Base-by-base conservation (phyloP, 441 rosid species). In the Viola pubescens region DNA sequence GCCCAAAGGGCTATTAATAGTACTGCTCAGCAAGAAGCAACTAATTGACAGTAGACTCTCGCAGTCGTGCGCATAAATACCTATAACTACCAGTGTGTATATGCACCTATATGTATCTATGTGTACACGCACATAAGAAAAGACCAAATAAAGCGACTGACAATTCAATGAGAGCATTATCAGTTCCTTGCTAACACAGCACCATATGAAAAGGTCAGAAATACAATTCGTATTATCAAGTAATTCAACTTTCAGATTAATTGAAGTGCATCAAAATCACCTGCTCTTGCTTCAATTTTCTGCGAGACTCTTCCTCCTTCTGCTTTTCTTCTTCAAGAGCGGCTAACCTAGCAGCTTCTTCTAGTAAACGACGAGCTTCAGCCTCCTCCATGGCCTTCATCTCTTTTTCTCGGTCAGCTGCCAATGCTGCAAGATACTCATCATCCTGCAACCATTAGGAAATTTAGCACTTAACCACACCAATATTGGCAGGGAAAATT, bases 391-490 rank as follows among this genome's bases (percentile, higher is more conserved):
- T 63, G 52, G 92, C 89, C 74, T 79, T 82, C 75, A 86, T 58
- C 74, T 91, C 96, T 69, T 87, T 90, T 69, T 94, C 97, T 73
- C 84, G 76, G 76, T 94, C 99, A 70, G 97, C 99, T 79, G 90
- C 95, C 74, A 94, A 73, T 56, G 99, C 75, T 41, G 94, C 96
- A 62, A 85, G 82, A 78, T 90, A 94, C 66, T 88, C 99, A 73
- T 90, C 96, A 70, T 94, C 97, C 99, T 94, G 81, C 75, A 71
- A 7, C 42, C 60, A 52, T 40, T 61, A 65, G 51, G 46, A 26
- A 63, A 58, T 61, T 56, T 59, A 46, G 42, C 48, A 63, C 47
- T 5, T 55, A 13, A 53, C 59, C 12, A 58, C 39, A 53, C 52
- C 42, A 40, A 10, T 58, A 16, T 52, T 13, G 58, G 43, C 5